A percentile compares a stretch with the other conserved stretches of the same genome.
Evolutionary conservation across 1,284 basidiomycete genomes (phyloP).

Genomic region (Heterobasidion irregulare): DNA sequence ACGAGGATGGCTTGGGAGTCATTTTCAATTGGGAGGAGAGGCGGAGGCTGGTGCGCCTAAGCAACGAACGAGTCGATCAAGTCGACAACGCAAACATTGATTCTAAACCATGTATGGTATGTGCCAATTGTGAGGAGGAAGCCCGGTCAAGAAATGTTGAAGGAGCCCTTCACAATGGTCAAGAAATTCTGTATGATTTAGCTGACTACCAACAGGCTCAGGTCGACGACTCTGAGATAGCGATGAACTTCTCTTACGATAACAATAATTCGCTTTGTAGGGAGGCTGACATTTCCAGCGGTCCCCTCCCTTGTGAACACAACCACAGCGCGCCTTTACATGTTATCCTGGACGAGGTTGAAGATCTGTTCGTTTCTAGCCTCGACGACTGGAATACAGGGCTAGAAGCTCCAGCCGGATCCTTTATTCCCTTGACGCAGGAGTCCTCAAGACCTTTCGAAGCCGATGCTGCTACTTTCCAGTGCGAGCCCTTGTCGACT

Average conservation of each 20-base stretch:
- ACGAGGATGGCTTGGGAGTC: too few species aligned
- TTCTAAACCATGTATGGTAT: too few species aligned
- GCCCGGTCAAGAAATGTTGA: too few species aligned
- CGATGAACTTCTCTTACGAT: not conserved
- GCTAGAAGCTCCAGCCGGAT: not conserved
- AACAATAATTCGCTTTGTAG: not conserved
- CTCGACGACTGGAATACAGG: not conserved
- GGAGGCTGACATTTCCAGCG: not conserved
- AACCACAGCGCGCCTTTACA: not conserved
- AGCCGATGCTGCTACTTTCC: not conserved
- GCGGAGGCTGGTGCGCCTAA: too few species aligned
- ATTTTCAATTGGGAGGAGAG: too few species aligned
- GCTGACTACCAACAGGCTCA: too few species aligned
- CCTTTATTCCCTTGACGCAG: not conserved
- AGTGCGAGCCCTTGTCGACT: not conserved
- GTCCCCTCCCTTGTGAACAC: not conserved
- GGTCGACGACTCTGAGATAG: not conserved
- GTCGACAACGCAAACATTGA: too few species aligned
- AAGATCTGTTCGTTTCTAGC: not conserved
- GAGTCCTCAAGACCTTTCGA: not conserved
- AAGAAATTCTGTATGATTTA: too few species aligned
- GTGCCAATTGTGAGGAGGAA: too few species aligned
- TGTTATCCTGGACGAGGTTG: not conserved
- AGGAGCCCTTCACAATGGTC: too few species aligned
- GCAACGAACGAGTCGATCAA: too few species aligned